Evolutionary conservation across 2,329 filamentous ascomycete species (phyloP).

Genomic region (Akanthomyces dipterigenus): DNA sequence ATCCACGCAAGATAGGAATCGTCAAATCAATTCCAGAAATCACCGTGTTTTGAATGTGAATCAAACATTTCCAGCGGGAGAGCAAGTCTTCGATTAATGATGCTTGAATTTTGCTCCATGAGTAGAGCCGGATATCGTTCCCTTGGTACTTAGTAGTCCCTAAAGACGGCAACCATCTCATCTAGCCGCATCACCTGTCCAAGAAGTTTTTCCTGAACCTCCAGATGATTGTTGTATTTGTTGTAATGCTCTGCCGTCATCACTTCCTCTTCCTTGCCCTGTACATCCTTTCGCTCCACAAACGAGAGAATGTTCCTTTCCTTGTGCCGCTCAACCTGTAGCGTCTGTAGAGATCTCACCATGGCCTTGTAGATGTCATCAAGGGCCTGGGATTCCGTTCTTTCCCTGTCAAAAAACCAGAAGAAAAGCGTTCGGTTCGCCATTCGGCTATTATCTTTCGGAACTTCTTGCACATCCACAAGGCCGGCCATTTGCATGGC

Average conservation of each 20-base stretch:
- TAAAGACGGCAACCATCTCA: conserved; percentile 73
- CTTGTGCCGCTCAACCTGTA: conserved; percentile 66
- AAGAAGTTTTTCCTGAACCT: conserved; percentile 65
- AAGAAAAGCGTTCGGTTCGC: conserved; percentile 83
- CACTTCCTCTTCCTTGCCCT: conserved; percentile 74
- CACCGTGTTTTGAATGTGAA: too few species aligned
- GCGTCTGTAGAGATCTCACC: conserved; percentile 74
- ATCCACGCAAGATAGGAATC: too few species aligned
- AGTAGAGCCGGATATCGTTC: not conserved
- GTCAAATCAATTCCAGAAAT: too few species aligned
- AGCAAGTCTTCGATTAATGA: not conserved
- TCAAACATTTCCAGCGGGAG: too few species aligned
- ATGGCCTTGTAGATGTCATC: conserved; percentile 87
- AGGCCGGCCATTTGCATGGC: conserved; percentile 81
- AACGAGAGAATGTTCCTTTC: conserved; percentile 70
- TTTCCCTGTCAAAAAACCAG: conserved; percentile 80
- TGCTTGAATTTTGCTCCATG: not conserved
- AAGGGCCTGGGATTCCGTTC: conserved; percentile 62
- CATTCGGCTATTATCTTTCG: conserved; percentile 74
- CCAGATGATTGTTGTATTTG: conserved; percentile 51
- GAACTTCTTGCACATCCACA: conserved; percentile 89
- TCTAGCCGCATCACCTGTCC: conserved; percentile 77
- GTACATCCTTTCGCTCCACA: conserved; percentile 78
- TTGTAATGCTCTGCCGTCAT: conserved; percentile 68
- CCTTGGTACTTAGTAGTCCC: conserved; percentile 56